Evolutionary conservation across 176 grass and related monocot species (phyloP).

Genomic region (Triticum turgidum): DNA sequence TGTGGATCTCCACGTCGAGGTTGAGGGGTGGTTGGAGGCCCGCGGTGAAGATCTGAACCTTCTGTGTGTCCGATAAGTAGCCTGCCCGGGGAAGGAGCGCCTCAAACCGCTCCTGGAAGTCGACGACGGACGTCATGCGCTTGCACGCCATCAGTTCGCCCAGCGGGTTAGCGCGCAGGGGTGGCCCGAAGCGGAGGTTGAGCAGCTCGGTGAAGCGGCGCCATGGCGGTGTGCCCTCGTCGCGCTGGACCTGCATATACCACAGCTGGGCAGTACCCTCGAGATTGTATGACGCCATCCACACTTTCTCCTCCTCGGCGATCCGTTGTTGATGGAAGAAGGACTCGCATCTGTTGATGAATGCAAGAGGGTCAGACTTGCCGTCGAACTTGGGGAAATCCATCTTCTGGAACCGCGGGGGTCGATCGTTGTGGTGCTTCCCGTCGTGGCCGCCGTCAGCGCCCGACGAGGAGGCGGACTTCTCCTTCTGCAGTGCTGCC

Average conservation of each 20-base stretch:
- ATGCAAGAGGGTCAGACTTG: too few relatives aligned
- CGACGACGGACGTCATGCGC: not conserved
- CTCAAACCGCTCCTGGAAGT: not conserved
- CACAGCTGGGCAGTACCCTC: too few relatives aligned
- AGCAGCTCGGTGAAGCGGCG: not conserved
- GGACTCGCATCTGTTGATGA: too few relatives aligned
- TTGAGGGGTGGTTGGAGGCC: not conserved
- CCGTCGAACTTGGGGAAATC: too few relatives aligned
- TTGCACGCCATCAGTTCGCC: not conserved
- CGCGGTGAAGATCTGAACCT: not conserved
- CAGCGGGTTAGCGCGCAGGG: not conserved
- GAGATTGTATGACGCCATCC: too few relatives aligned
- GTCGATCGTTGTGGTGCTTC: too few relatives aligned
- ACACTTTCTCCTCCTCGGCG: too few relatives aligned
- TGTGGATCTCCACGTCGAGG: not conserved
- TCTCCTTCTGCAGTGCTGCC: too few relatives aligned
- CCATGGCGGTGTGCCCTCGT: not conserved
- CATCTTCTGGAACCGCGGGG: too few relatives aligned
- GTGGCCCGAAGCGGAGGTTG: not conserved
- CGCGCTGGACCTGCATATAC: not conserved
- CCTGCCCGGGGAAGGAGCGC: not conserved
- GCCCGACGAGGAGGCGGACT: too few relatives aligned
- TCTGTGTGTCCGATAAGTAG: not conserved
- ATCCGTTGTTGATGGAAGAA: too few relatives aligned
- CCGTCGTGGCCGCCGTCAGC: too few relatives aligned